Evolutionary conservation across 1,139 yeast genomes (phyloP).

Genomic region (Blastobotrys niveus): DNA sequence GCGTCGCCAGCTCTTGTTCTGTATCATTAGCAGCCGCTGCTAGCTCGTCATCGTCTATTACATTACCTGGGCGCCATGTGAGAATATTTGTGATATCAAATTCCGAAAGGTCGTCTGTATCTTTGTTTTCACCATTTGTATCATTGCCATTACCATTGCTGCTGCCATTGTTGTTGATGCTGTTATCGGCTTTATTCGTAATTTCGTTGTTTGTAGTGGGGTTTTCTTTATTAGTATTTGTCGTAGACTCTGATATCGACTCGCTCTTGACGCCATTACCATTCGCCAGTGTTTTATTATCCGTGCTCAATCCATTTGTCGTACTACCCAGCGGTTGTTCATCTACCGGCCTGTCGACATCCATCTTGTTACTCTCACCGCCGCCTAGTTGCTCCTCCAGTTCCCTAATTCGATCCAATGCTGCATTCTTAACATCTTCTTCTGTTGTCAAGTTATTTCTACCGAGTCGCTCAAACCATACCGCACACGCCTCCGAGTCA

Average conservation of each 20-base stretch:
- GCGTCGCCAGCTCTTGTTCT: slow-evolving; percentile 52
- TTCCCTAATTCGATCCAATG: slow-evolving; percentile 13
- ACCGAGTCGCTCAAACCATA: slow-evolving; percentile 77
- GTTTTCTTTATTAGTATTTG: neutral
- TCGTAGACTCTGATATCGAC: too few species aligned
- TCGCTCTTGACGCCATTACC: too few species aligned
- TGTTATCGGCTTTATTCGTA: slow-evolving; percentile 14
- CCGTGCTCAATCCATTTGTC: too few species aligned
- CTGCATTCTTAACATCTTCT: slow-evolving; percentile 15
- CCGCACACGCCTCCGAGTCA: slow-evolving; percentile 54
- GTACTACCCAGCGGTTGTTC: too few species aligned
- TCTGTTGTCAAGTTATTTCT: slow-evolving; percentile 37
- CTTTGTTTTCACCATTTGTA: slow-evolving; percentile 15
- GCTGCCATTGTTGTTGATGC: slow-evolving; percentile 9
- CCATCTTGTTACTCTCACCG: slow-evolving; percentile 17
- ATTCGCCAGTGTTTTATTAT: too few species aligned
- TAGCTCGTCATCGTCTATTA: slow-evolving; percentile 49
- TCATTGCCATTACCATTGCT: slow-evolving; percentile 5
- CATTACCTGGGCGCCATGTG: slow-evolving; percentile 50
- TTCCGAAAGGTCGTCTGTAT: slow-evolving; percentile 16
- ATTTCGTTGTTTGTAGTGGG: neutral
- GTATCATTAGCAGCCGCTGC: slow-evolving; percentile 43
- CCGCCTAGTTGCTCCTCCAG: slow-evolving; percentile 14
- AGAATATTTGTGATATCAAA: slow-evolving; percentile 44
- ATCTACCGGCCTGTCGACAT: neutral